Evolutionary conservation across 192 early-diverging fungal species (phyloP), one percentile per base, ranked within the genome.

Genomic region (Coemansia sp.): DNA sequence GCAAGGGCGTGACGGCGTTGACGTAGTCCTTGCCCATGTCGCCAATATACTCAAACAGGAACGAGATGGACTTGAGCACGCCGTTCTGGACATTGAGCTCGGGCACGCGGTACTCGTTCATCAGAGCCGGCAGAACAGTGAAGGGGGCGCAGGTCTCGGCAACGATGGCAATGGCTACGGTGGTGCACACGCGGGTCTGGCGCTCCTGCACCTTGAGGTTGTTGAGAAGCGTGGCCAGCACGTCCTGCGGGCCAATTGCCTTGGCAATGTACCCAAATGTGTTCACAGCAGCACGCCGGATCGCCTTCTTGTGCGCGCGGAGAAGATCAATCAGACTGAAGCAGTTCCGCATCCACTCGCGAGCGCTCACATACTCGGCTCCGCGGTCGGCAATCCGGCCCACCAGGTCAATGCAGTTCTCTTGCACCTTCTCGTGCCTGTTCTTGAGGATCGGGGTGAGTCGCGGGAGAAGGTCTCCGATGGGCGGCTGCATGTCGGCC

Each of bases 331-430:
- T 86, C 42, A 99, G 84, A 82, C 96, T 95, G 70, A 99, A 99
- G 72, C 98, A 99, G 72, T 95, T 95, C 48, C 98, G 92, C 98
- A 99, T 99, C 98, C 98, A 99, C 84, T 99, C 98, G 71, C 96
- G 87, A 5, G 98, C 92, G 56, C 89, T 89, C 16, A 99, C 98
- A 81, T 89, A 94, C 74, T 98, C 96, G 15, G 98, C 94, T 50
- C 94, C 98, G 72, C 98, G 92, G 75, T 99, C 98, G 11, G 98
- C 98, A 68, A 99, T 98, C 71, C 95, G 91, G 8, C 98, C 98
- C 1, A 99, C 95, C n/a, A 99, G 76, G 83, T 98, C 94, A 65
- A 98, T 88, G 76, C 88, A 90, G 71, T 92, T 91, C 68, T 96
- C 93, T 77, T 95, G 95, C 43, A 96, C 95, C 69, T 95, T 94